These are phyloP conservation scores for Trametes cubensis DNA, from an alignment of 768 basidiomycete genomes.

Conservation along the genomic window DNA sequence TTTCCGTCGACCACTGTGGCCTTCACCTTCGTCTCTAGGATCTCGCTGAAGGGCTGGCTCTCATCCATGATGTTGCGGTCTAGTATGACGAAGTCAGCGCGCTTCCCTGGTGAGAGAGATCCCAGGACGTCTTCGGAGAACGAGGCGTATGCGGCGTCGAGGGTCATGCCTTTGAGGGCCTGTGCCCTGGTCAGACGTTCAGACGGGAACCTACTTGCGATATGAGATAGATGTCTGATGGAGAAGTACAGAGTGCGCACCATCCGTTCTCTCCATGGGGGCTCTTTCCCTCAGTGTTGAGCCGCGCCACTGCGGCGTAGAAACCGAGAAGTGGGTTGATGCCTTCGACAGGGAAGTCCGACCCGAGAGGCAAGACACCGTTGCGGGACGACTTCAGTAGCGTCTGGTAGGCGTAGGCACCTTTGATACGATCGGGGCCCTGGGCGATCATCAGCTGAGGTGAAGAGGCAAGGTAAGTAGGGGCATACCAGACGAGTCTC, in stretches of 20 bases:
- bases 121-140: conserved; percentile 76
- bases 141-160: conserved; percentile 86
- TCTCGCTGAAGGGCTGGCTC: conserved; percentile 57
- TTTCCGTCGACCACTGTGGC: conserved; percentile 79
- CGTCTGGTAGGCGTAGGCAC: conserved; percentile 88
- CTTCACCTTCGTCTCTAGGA: conserved; percentile 64
- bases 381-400: conserved; percentile 63
- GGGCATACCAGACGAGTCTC: conserved; percentile 73
- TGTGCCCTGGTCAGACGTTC: conserved; percentile 79
- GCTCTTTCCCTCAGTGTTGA: conserved; percentile 67
- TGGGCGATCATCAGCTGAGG: conserved; percentile 31
- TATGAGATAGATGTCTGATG: neutral
- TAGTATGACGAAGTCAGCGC: conserved; percentile 86
- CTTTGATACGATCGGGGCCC: conserved; percentile 81
- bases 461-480: neutral
- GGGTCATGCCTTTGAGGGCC: conserved; percentile 88
- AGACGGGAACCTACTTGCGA: conserved; percentile 61
- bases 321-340: conserved; percentile 90
- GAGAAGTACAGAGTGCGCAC: conserved; percentile 46
- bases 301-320: conserved; percentile 83
- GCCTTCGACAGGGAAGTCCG: conserved; percentile 92
- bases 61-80: conserved; percentile 79
- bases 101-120: conserved; percentile 73
- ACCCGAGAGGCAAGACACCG: conserved; percentile 77
- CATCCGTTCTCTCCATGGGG: conserved; percentile 87